Base-by-base conservation (phyloP, 2,329 filamentous ascomycete species). In the Aaosphaeria arxii region DNA sequence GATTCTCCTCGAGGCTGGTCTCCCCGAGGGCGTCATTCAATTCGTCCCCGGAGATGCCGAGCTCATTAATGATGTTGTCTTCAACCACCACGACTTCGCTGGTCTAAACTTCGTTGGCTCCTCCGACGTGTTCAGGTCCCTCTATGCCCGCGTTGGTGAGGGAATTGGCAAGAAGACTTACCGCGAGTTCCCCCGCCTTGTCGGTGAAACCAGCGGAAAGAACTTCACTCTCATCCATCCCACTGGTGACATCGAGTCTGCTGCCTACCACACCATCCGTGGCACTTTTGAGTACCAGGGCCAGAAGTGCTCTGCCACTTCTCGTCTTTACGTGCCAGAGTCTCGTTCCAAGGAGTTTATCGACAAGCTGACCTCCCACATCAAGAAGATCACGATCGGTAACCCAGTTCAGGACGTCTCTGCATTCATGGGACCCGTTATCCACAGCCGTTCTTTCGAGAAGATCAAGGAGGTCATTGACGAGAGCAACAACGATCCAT, bases 101-200 rank as follows among this genome's bases (percentile, higher is more conserved):
- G 87, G 88, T 13, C 83, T 97, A 24, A 91, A 96, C 77, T 97
- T 91, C 78, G 96, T 91, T 1, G 92, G 92, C 52, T 94, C 88
- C 75, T 96, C 92, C 0, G 84, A 84, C 43, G 89, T 97, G 30
- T 96, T 97, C 84, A 86, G 90, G 53, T 84, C 84, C 64, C 78
- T 97, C 7, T 96, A 95, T 69, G 89, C 89, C n/a, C 83, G 89
- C 69, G 95, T 96, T 61, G 89, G 89, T 7, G 77, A 81, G 54
- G 89, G 88, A 39, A 86, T 95, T 24, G 88, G 88, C 5, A 84
- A 91, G 63, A 89, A 88, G 54, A 87, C 83, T 50, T 97, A 95
- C 75, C 78, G 79, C 54, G 84, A 86, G 59, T 97, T 96, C 73
- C 90, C 90, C 41, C 85, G 90, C 59, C 88, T 95, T 55, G 89